These are phyloP conservation scores for Teunomyces aglyptinius DNA, from an alignment of 805 yeast genomes.

Conservation along the genomic window DNA sequence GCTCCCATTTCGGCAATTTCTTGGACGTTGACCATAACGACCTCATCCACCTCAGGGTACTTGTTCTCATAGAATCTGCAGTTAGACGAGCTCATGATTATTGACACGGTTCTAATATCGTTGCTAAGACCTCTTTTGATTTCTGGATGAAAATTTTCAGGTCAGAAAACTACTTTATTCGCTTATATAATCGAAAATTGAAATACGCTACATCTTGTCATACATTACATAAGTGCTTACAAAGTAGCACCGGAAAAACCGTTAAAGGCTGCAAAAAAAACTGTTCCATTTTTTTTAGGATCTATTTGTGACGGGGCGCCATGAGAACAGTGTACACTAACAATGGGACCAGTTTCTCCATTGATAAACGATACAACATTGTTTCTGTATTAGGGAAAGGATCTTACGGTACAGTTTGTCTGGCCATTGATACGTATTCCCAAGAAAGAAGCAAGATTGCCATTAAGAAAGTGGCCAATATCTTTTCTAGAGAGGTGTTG, in stretches of 20 bases:
- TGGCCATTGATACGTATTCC: slow-evolving; percentile 56
- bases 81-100: slow-evolving; percentile 73
- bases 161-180: neutral
- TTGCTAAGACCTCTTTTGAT: neutral
- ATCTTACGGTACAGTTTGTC: slow-evolving; percentile 82
- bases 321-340: slow-evolving; percentile 6
- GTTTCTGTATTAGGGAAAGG: slow-evolving; percentile 71
- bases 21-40: slow-evolving; percentile 98
- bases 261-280: slow-evolving; percentile 3
- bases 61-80: slow-evolving; percentile 98
- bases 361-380: slow-evolving; percentile 60
- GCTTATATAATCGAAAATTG: neutral
- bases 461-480: slow-evolving; percentile 74
- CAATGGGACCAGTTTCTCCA: slow-evolving; percentile 57
- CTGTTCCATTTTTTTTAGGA: neutral
- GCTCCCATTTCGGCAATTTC: slow-evolving; percentile 99
- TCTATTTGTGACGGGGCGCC: neutral
- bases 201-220: too few species aligned
- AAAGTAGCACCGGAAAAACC: neutral
- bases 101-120: neutral
- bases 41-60: slow-evolving; percentile 98
- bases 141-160: slow-evolving; percentile 6
- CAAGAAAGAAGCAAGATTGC: slow-evolving; percentile 46
- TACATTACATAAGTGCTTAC: neutral
- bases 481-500: slow-evolving; percentile 64